phyloP scores from a whole-genome alignment of 768 basidiomycete species.

The Exidia glandulosa region DNA sequence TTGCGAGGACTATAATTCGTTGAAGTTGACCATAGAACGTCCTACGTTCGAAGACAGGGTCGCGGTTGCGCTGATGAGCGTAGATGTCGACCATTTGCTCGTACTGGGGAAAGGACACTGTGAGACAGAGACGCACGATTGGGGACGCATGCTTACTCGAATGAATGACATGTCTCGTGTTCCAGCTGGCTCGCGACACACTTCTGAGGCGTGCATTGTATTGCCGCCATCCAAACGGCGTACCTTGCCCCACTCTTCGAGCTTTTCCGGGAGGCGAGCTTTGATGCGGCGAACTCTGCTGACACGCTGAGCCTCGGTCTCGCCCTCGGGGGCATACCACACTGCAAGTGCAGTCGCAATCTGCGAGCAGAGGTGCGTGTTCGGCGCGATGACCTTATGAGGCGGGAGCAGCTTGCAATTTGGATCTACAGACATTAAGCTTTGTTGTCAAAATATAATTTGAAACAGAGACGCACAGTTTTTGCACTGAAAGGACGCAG shows the following conservation, averaged over 20 bases:
- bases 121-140: not conserved
- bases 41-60: not conserved
- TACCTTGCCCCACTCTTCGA: conserved; percentile 14
- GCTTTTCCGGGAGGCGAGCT: not conserved
- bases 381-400: no score
- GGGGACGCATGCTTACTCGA: not conserved
- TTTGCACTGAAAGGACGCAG: not conserved
- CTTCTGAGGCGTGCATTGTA: conserved; percentile 8
- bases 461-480: not conserved
- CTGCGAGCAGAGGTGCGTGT: no score
- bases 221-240: conserved; percentile 17
- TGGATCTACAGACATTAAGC: no score
- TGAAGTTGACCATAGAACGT: not conserved
- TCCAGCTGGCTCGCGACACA: no score
- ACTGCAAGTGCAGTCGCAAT: not conserved
- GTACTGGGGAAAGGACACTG: not conserved
- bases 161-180: not conserved
- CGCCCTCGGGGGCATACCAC: not conserved
- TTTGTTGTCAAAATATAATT: no score
- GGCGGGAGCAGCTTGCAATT: no score
- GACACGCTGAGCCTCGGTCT: not conserved
- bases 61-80: no score
- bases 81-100: not conserved
- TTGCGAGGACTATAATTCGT: not conserved
- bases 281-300: not conserved